Evolutionary conservation across 2,329 filamentous ascomycete species (phyloP).

Genomic region (Chaetomium olivaceum): DNA sequence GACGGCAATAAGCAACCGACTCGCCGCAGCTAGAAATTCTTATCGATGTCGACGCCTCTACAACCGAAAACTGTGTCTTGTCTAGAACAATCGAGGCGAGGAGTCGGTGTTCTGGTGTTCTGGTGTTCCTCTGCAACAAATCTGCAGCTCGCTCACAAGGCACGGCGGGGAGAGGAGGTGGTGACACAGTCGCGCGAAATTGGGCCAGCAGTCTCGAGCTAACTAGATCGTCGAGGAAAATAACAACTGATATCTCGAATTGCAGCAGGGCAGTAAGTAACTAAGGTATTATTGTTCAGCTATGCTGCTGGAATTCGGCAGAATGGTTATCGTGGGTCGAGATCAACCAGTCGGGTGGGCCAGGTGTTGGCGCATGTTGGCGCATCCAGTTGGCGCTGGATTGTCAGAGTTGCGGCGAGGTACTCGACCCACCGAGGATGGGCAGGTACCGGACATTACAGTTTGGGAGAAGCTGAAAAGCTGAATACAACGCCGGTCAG

Average conservation of each 20-base stretch:
- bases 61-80: neutral
- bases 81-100: neutral
- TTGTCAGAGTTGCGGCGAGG: slow-evolving; percentile 13
- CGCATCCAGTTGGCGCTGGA: slow-evolving; percentile 7
- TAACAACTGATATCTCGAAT: neutral
- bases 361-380: neutral
- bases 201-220: neutral
- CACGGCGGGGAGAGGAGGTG: neutral
- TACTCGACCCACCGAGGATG: neutral
- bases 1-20: neutral
- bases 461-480: neutral
- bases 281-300: neutral
- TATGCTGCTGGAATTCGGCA: neutral
- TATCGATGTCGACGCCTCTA: neutral
- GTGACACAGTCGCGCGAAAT: slow-evolving; percentile 9
- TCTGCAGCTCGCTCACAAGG: neutral
- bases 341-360: neutral
- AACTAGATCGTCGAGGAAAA: neutral
- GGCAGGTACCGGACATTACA: neutral
- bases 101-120: neutral
- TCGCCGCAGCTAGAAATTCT: neutral
- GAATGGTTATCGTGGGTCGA: slow-evolving; percentile 2
- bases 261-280: neutral
- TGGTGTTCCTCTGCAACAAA: slow-evolving; percentile 3
- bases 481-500: neutral